A percentile compares a stretch with the other conserved stretches of the same genome.
These are phyloP conservation scores for Amaranthus hypochondriacus DNA, from an alignment of 148 eudicot species.

Conservation along the genomic window DNA sequence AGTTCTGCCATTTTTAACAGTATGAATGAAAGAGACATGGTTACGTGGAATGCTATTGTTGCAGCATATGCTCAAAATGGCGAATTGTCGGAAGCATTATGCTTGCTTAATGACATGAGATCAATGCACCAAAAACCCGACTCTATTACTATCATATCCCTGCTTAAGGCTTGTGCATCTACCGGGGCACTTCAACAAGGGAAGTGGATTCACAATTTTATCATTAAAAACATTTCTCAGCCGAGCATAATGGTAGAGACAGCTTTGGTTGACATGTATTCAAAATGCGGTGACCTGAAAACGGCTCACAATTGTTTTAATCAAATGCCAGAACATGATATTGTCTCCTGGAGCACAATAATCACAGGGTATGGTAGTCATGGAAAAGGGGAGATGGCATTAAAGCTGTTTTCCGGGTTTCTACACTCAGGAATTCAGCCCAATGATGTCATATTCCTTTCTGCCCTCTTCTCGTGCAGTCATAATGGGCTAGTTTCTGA, in stretches of 20 bases:
- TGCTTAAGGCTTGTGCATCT: conserved; percentile 80
- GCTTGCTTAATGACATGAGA: conserved; percentile 66
- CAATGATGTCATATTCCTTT: conserved; percentile 60
- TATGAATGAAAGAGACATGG: conserved; percentile 65
- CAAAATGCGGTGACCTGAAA: conserved; percentile 71
- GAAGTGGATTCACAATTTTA: conserved; percentile 62
- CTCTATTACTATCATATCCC: conserved; percentile 54
- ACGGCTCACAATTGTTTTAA: conserved; percentile 62
- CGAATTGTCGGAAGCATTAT: conserved; percentile 42
- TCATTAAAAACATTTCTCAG: conserved; percentile 43
- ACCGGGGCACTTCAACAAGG: conserved; percentile 78
- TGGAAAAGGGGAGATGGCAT: conserved; percentile 66
- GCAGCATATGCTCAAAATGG: conserved; percentile 73
- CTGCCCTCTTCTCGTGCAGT: conserved; percentile 68
- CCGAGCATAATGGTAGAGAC: conserved; percentile 54
- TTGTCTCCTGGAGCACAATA: conserved; percentile 74
- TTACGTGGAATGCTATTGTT: conserved; percentile 87
- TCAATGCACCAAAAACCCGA: conserved; percentile 44
- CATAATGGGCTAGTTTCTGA: conserved; percentile 71
- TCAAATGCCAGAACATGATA: conserved; percentile 55
- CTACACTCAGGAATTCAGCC: conserved; percentile 45
- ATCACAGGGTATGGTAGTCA: conserved; percentile 87
- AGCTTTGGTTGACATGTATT: conserved; percentile 90
- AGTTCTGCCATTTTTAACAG: conserved; percentile 43
- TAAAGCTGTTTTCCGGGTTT: conserved; percentile 49